Conservation (phyloP, 768 basidiomycete species). For the Amanita fuliginea region DNA sequence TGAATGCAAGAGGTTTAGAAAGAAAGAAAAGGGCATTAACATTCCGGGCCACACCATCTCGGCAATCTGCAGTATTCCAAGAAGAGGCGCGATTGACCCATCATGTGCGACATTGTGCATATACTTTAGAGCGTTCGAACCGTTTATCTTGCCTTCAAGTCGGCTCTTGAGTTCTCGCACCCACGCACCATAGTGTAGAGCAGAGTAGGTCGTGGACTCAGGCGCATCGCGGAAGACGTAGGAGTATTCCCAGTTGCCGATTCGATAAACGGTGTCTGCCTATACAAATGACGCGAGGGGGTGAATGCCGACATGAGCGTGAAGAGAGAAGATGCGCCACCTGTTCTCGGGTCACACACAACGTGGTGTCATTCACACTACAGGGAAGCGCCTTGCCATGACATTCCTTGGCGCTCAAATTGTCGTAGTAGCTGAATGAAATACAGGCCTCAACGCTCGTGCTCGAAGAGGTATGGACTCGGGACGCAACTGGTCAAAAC, state of each 20-base stretch:
- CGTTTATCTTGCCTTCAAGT: slow-evolving; percentile 25
- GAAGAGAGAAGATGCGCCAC: slow-evolving; percentile 11
- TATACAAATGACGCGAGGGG: slow-evolving; percentile 6
- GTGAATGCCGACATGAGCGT: neutral
- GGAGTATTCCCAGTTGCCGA: slow-evolving; percentile 54
- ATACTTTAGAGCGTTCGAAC: slow-evolving; percentile 21
- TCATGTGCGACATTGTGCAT: slow-evolving; percentile 41
- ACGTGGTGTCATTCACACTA: slow-evolving; percentile 29
- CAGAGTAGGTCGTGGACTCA: slow-evolving; percentile 29
- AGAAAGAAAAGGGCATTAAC: slow-evolving; percentile 21
- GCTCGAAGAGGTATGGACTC: neutral
- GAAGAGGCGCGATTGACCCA: slow-evolving; percentile 35
- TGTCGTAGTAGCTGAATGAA: slow-evolving; percentile 35
- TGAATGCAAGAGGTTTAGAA: neutral
- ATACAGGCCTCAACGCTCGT: neutral
- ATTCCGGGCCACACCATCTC: slow-evolving; percentile 48
- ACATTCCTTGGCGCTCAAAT: slow-evolving; percentile 39
- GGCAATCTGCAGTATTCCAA: slow-evolving; percentile 37
- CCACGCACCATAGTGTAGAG: slow-evolving; percentile 36
- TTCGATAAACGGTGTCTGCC: slow-evolving; percentile 41
- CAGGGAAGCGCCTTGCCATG: slow-evolving; percentile 35
- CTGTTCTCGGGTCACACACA: slow-evolving; percentile 32
- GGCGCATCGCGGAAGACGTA: slow-evolving; percentile 38
- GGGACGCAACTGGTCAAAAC: slow-evolving; percentile 35
- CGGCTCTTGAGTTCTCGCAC: slow-evolving; percentile 32